Evolutionary conservation across 2,329 filamentous ascomycete genomes (phyloP).

Genomic region (Nemania sp.): DNA sequence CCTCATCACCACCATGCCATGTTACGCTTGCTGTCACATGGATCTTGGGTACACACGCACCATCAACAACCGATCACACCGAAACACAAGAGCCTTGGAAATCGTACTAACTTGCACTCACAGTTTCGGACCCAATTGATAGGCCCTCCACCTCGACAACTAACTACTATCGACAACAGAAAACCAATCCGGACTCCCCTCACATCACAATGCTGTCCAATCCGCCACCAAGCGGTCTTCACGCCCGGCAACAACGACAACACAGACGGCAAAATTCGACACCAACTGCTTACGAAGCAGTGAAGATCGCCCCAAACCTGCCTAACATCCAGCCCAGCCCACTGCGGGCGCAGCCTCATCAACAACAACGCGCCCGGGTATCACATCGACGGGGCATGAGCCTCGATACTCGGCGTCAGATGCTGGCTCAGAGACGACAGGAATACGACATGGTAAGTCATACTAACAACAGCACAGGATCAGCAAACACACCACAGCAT

Average conservation of each 20-base stretch:
- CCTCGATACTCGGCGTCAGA: conserved; percentile 72
- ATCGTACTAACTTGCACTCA: neutral
- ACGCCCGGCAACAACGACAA: conserved; percentile 72
- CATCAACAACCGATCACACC: neutral
- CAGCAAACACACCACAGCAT: conserved; percentile 70
- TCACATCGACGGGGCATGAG: conserved; percentile 83
- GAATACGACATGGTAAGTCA: conserved; percentile 59
- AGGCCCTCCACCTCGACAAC: conserved; percentile 38
- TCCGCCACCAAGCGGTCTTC: conserved; percentile 68
- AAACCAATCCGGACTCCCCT: conserved; percentile 67
- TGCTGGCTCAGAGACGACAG: conserved; percentile 48
- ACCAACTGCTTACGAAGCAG: conserved; percentile 75
- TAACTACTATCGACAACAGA: conserved; percentile 55
- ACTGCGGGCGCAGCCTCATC: conserved; percentile 38
- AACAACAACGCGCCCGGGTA: conserved; percentile 41
- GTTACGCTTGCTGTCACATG: neutral
- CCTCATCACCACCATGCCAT: neutral
- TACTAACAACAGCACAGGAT: conserved; percentile 61
- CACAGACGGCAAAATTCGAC: conserved; percentile 90
- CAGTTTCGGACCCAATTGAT: conserved; percentile 53
- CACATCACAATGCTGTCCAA: conserved; percentile 80
- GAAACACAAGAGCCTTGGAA: too few species aligned
- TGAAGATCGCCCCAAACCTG: conserved; percentile 68
- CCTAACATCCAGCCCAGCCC: conserved; percentile 54
- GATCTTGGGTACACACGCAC: neutral